Conservation (phyloP, 129 eudicot genomes). For the Flaveria sonorensis region DNA sequence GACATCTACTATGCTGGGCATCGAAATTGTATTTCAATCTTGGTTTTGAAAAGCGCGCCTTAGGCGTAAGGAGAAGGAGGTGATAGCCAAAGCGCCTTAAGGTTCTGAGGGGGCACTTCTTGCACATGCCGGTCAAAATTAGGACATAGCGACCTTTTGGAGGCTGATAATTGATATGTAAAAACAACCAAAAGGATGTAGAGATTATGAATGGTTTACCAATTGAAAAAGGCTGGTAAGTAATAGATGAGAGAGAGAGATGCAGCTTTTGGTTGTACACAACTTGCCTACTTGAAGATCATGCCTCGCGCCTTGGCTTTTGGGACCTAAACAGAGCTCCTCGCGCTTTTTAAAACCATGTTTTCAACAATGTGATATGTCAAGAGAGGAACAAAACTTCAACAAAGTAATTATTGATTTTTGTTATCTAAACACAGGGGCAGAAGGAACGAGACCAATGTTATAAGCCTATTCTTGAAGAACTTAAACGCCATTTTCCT, state of each 20-base stretch:
- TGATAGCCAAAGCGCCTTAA: background rate
- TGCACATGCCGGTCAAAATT: background rate
- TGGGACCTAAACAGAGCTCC: background rate
- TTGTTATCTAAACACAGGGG: conserved; percentile 52
- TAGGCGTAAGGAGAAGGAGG: background rate
- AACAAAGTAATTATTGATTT: conserved; percentile 18
- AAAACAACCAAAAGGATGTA: background rate
- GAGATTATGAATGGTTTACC: background rate
- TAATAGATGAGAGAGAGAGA: background rate
- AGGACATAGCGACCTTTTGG: background rate
- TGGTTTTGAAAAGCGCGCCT: background rate
- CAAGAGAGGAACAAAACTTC: conserved; percentile 28
- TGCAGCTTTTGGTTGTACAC: background rate
- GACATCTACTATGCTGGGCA: conserved; percentile 12
- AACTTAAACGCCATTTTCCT: conserved; percentile 73
- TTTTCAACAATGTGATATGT: background rate
- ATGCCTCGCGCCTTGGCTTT: background rate
- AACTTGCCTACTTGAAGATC: background rate
- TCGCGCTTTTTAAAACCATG: background rate
- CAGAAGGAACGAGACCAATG: conserved; percentile 92
- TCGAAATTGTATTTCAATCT: background rate
- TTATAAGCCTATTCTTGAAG: conserved; percentile 88
- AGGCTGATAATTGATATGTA: background rate
- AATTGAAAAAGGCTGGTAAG: background rate
- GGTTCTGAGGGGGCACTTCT: background rate